Evolutionary conservation across 257 asterid species (phyloP), one percentile per base, ranked within the genome.

Genomic region (Striga asiatica): DNA sequence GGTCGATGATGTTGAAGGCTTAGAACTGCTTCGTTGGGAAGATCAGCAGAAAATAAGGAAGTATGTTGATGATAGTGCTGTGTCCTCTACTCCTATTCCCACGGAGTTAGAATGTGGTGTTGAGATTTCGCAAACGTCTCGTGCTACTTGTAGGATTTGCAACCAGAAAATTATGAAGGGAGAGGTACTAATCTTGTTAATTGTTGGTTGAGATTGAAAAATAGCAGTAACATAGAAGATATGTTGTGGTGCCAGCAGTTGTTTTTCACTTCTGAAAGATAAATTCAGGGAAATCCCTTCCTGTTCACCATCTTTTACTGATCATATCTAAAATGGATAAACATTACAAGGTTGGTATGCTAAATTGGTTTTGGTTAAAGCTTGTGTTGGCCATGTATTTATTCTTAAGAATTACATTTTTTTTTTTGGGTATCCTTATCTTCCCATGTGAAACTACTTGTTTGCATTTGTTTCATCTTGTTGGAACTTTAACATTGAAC

Each of bases 21-120:
- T 92, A 53, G 97, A 92, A 61, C 66, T 68, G 61, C 82, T 92
- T 66, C 95, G 95, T 3, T 82, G 95, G 99, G 99, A 88, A 65
- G 97, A 92, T 66, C 99, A 84, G 38, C 84, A 88, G 69, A 82
- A 47, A 75, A 78, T 92, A 25, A 81, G 91, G 72, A 75, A 80
- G 59, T 79, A 82, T 22, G 64, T 81, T 56, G 91, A 81, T 37
- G 72, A 60, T 48, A 64, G 66, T 42, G 72, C 68, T 8, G 61
- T 54, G 43, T 10, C 35, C 8, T 66, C 8, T 61, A 51, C 76
- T 24, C 31, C 81, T 69, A 46, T 78, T 68, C 54, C 80, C 43
- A 52, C 66, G 66, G 66, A 5, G 45, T 57, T 68, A 27, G 78
- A 83, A 65, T 74, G 70, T 54, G 82, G 81, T 1, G 45, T 92